Evolutionary conservation across 2,329 filamentous ascomycete species (phyloP), one percentile per base, ranked within the genome.

Genomic region (Fonsecaea multimorphosa): DNA sequence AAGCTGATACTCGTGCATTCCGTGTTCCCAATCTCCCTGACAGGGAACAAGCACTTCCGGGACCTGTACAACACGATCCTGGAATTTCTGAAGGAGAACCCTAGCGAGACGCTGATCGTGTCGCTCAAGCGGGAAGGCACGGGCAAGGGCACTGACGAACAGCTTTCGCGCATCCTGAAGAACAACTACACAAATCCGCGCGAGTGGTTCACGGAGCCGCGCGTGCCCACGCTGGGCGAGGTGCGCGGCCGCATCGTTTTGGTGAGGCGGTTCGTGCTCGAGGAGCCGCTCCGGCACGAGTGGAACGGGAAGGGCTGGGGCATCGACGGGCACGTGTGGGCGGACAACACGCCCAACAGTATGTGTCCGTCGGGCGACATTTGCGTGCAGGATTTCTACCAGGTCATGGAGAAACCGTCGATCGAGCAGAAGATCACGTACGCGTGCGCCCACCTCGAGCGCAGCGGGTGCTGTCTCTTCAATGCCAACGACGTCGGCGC

Each of bases 371-470:
- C 88, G 72, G 92, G 91, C 2, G 83, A 88, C 69, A 87, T 97
- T 65, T 89, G 91, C 70, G 89, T 98, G 49, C 95, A 98, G 80
- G 95, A 98, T 80, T 97, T 94, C 78, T 98, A 96, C 83, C 92
- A 96, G 74, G 88, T 99, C 36, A 80, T 89, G 53, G 87, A 92
- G 77, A 87, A 86, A 24, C 82, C 86, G 65, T 90, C 89, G 72
- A 94, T 98, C 66, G 83, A 89, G 40, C 87, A 89, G 78, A 99
- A 98, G 83, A 90, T 96, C 66, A 79, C 83, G 49, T 89, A 89
- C 73, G 87, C 87, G 60, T 88, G 85, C 65, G 88, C 89, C 27
- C 93, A 97, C 72, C 86, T 97, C 54, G 88, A 90, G 75, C 87
- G 92, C 32, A 71, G 68, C 40, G 72, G 72, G 11, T 68, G 67